A percentile compares a stretch with the other conserved stretches of the same genome.
These are phyloP conservation scores for Erigeron philadelphicus DNA, from an alignment of 140 eudicot species.

Conservation along the genomic window DNA sequence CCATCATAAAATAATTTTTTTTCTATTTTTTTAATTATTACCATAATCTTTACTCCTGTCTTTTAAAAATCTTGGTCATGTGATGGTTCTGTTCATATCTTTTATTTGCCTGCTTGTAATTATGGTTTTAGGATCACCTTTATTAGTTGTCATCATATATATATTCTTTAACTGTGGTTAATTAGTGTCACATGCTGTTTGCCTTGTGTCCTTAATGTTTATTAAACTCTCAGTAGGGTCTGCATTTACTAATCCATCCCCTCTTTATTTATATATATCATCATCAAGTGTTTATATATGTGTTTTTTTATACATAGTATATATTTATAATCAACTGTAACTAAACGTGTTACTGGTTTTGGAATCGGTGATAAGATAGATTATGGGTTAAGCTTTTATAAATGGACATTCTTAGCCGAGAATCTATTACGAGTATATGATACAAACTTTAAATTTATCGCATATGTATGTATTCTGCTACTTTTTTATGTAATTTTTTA, in stretches of 20 bases:
- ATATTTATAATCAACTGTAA: background rate
- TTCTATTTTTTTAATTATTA: background rate
- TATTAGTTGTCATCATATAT: slow-evolving; percentile 35
- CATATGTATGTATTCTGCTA: too few relatives aligned
- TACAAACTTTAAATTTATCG: too few relatives aligned
- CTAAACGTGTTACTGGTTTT: too few relatives aligned
- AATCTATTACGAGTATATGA: too few relatives aligned
- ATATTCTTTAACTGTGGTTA: slow-evolving; percentile 26
- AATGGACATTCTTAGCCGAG: too few relatives aligned
- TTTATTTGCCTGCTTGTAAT: slow-evolving; percentile 22
- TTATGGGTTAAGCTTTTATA: too few relatives aligned
- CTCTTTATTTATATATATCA: background rate
- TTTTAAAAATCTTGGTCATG: slow-evolving; percentile 22
- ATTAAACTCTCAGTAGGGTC: slow-evolving; percentile 23
- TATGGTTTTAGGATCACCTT: slow-evolving; percentile 27
- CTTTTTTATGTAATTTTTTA: too few relatives aligned
- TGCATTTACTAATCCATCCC: background rate
- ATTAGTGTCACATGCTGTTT: slow-evolving; percentile 36
- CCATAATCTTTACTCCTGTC: slow-evolving; percentile 14
- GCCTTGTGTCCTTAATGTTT: slow-evolving; percentile 18
- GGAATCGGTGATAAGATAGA: too few relatives aligned
- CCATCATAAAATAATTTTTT: background rate
- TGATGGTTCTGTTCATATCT: slow-evolving; percentile 37
- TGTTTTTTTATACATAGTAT: background rate
- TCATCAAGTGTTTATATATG: background rate